These are phyloP conservation scores for Eimeria praecox DNA, from an alignment of 169 alveolate species.

Conservation along the genomic window DNA sequence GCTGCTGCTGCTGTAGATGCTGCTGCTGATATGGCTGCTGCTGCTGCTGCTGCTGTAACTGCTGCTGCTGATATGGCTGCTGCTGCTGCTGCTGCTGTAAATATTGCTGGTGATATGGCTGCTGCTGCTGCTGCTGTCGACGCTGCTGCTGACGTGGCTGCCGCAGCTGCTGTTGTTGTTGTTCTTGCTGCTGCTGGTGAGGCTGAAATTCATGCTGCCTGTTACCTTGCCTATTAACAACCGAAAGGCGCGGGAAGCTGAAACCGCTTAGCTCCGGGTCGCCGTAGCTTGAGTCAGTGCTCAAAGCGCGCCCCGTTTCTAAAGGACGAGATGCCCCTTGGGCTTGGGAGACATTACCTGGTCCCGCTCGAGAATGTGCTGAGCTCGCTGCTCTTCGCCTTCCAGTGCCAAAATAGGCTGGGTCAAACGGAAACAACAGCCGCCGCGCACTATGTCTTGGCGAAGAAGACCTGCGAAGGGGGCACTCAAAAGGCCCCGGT, in stretches of 20 bases:
- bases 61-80: too few relatives aligned
- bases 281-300: neutral
- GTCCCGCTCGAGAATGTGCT: neutral
- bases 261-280: conserved; percentile 13
- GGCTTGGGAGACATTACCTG: neutral
- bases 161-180: too few relatives aligned
- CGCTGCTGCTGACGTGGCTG: too few relatives aligned
- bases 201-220: too few relatives aligned
- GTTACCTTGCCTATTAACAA: neutral
- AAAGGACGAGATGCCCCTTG: neutral
- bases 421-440: neutral
- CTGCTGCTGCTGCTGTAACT: too few relatives aligned
- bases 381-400: neutral
- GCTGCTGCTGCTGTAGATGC: too few relatives aligned
- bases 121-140: too few relatives aligned
- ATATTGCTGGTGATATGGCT: too few relatives aligned
- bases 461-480: neutral
- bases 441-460: neutral
- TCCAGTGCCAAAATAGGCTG: neutral
- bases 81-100: too few relatives aligned
- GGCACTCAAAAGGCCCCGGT: neutral
- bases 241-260: neutral
- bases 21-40: too few relatives aligned
- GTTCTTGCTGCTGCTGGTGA: too few relatives aligned
- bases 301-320: neutral